These are phyloP conservation scores for Ophiocordyceps australis DNA, from an alignment of 2,329 filamentous ascomycete genomes.

Conservation along the genomic window DNA sequence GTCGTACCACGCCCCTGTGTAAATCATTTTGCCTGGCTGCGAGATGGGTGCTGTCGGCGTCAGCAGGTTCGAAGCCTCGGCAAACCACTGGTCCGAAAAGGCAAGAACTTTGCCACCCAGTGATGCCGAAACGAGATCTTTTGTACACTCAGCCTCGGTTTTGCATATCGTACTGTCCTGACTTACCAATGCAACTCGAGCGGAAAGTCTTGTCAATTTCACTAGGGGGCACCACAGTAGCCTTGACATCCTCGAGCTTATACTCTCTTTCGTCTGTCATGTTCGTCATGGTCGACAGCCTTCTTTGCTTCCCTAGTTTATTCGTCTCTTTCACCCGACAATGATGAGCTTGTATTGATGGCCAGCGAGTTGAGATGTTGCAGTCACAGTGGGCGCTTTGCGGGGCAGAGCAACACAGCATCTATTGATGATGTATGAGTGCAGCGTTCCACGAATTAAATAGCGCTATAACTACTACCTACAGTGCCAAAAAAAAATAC, in stretches of 20 bases:
- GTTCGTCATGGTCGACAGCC: slow-evolving; percentile 15
- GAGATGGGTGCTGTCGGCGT: slow-evolving; percentile 45
- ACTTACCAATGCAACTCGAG: slow-evolving; percentile 41
- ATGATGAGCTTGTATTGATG: no score
- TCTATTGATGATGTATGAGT: no score
- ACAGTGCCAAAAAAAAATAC: no score
- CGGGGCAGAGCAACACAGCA: no score
- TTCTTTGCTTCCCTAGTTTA: no score
- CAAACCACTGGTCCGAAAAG: slow-evolving; percentile 53
- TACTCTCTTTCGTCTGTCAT: slow-evolving; percentile 30
- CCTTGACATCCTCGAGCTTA: slow-evolving; percentile 34
- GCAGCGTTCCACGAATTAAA: no score
- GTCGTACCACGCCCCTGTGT: slow-evolving; percentile 52
- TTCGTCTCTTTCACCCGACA: no score
- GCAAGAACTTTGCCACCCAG: slow-evolving; percentile 46
- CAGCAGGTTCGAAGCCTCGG: slow-evolving; percentile 43
- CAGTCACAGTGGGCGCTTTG: no score
- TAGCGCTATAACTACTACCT: no score
- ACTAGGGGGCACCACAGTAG: slow-evolving; percentile 26
- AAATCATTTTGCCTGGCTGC: slow-evolving; percentile 50
- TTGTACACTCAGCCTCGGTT: not conserved
- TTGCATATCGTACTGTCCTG: slow-evolving; percentile 2
- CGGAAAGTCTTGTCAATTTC: slow-evolving; percentile 44
- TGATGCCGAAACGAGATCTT: slow-evolving; percentile 42
- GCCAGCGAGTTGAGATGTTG: no score